phyloP scores from a whole-genome alignment of 495 filamentous ascomycete genomes.

The Xylaria cubensis region DNA sequence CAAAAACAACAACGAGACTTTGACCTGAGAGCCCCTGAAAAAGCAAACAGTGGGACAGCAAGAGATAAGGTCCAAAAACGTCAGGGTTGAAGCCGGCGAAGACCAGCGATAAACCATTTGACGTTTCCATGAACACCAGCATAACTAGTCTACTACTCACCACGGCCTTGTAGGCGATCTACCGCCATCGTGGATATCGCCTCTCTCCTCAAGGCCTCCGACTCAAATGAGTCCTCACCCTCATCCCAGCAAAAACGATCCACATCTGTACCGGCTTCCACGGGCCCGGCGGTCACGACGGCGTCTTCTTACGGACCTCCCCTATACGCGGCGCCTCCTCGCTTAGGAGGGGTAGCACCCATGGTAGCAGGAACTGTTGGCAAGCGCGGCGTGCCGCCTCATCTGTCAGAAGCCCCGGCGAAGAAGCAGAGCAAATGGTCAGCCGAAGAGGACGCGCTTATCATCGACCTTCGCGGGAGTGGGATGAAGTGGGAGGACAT shows the following conservation, averaged over 20 bases:
- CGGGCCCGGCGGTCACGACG: conserved; percentile 40
- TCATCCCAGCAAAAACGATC: conserved; percentile 60
- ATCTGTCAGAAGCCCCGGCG: conserved; percentile 75
- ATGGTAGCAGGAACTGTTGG: conserved; percentile 29
- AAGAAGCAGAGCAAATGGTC: conserved; percentile 99
- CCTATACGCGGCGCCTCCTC: conserved; percentile 32
- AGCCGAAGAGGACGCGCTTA: conserved; percentile 84
- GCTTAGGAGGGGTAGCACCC: conserved; percentile 30
- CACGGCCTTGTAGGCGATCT: conserved; percentile 45
- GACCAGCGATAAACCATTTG: conserved; percentile 26
- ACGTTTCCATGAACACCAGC: conserved; percentile 40
- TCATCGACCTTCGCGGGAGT: conserved; percentile 84
- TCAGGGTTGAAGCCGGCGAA: conserved; percentile 28
- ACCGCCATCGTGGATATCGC: conserved; percentile 90
- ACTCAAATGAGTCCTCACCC: conserved; percentile 78
- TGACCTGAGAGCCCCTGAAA: not conserved
- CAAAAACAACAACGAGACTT: not conserved
- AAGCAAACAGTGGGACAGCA: not conserved
- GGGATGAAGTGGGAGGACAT: conserved; percentile 99
- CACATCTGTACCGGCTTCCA: conserved; percentile 54
- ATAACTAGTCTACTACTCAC: conserved; percentile 21
- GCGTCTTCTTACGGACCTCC: conserved; percentile 30
- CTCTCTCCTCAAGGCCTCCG: conserved; percentile 76
- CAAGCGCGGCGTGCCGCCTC: conserved; percentile 56
- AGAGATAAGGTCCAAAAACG: conserved; percentile 16